Conservation (phyloP, 768 basidiomycete genomes). For the Xanthoconium purpureum region DNA sequence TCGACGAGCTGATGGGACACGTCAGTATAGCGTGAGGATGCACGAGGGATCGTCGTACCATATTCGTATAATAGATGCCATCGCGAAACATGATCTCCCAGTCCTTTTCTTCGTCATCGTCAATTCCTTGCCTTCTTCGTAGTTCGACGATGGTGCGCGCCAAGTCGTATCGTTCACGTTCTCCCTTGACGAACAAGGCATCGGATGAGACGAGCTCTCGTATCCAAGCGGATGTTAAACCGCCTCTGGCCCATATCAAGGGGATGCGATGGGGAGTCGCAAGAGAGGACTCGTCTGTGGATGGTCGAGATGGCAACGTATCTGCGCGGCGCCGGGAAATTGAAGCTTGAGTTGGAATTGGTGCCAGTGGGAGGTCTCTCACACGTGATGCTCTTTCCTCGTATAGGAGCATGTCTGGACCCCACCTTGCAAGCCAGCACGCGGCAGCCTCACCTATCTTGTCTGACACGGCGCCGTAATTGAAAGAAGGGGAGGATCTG, state of each 20-base stretch:
- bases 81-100: conserved; percentile 68
- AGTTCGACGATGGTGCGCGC: conserved; percentile 75
- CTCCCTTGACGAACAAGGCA: conserved; percentile 72
- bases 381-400: conserved; percentile 43
- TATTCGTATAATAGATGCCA: conserved; percentile 83
- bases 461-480: conserved; percentile 86
- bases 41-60: conserved; percentile 48
- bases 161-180: conserved; percentile 77
- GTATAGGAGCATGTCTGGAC: conserved; percentile 65
- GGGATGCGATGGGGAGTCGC: conserved; percentile 35
- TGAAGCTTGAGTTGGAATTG: conserved; percentile 15
- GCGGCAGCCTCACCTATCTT: conserved; percentile 89
- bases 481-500: conserved; percentile 42
- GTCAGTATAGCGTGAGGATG: background rate
- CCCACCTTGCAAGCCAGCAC: conserved; percentile 89
- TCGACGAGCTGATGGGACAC: conserved; percentile 60
- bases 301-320: conserved; percentile 27
- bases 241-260: conserved; percentile 70
- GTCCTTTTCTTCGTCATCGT: conserved; percentile 63
- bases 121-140: conserved; percentile 51
- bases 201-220: conserved; percentile 74
- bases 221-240: conserved; percentile 71
- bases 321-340: conserved; percentile 28
- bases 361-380: conserved; percentile 16
- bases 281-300: conserved; percentile 11